Evolutionary conservation across 2,329 filamentous ascomycete species (phyloP).

Genomic region (Neopestalotiopsis clavispora): DNA sequence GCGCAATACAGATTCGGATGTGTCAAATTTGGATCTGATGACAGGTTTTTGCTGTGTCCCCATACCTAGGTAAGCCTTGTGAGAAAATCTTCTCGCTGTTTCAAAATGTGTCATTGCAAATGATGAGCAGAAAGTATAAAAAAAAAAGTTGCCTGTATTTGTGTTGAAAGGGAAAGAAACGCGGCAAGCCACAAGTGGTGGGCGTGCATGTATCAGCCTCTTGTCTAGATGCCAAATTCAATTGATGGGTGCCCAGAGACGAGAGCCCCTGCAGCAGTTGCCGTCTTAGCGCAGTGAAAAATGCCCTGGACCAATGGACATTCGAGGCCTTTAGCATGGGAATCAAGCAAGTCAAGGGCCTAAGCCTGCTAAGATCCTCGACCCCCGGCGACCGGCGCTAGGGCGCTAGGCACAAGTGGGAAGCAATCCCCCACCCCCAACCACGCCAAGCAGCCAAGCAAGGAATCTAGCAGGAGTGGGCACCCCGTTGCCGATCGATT

Average conservation of each 20-base stretch:
- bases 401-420: no score
- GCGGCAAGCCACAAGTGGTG: background rate
- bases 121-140: background rate
- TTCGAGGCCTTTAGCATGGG: background rate
- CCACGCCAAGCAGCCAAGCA: background rate
- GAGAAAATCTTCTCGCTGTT: background rate
- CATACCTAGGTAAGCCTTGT: background rate
- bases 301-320: background rate
- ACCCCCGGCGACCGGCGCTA: background rate
- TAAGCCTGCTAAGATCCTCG: no score
- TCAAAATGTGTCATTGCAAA: conserved; percentile 1
- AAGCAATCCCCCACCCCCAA: conserved; percentile 6
- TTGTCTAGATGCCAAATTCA: background rate
- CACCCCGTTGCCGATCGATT: conserved; percentile 1
- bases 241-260: background rate
- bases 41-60: background rate
- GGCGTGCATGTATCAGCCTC: background rate
- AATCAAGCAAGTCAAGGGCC: no score
- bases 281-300: background rate
- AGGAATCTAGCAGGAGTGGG: conserved; percentile 10
- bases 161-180: background rate
- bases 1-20: background rate
- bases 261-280: background rate
- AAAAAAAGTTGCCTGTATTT: background rate
- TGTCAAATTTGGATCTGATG: background rate